Conservation (phyloP, 2,329 filamentous ascomycete genomes). For the Berkeleyomyces basicola region DNA sequence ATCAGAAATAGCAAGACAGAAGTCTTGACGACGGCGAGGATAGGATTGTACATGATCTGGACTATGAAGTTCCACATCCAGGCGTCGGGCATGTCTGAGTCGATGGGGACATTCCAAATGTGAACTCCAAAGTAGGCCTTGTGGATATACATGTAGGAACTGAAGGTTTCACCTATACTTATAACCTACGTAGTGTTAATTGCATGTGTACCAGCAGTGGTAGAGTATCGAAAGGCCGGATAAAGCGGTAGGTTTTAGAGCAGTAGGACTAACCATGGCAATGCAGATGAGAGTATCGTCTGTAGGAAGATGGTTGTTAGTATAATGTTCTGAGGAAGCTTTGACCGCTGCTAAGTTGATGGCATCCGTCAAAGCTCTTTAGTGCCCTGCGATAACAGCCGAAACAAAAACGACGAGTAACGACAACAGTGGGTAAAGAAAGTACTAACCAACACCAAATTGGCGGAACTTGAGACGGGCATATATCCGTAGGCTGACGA, state of each 20-base stretch:
- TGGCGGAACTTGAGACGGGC: conserved; percentile 19
- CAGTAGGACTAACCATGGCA: conserved; percentile 13
- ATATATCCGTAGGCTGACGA: conserved; percentile 18
- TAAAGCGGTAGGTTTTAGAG: too few species aligned
- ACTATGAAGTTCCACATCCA: conserved; percentile 23
- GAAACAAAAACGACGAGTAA: background rate
- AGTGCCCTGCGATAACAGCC: too few species aligned
- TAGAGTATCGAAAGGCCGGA: too few species aligned
- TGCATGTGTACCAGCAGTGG: too few species aligned
- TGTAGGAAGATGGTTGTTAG: conserved; percentile 1
- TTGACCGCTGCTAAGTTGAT: background rate
- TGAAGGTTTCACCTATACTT: conserved; percentile 6
- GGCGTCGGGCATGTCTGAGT: conserved; percentile 12
- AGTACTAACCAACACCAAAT: conserved; percentile 18
- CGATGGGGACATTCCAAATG: conserved; percentile 14
- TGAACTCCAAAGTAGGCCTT: conserved; percentile 20
- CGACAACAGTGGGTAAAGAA: background rate
- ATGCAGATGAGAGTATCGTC: conserved; percentile 19
- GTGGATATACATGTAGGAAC: conserved; percentile 18
- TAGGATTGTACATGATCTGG: conserved; percentile 28
- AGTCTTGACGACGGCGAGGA: conserved; percentile 28
- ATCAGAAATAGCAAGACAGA: conserved; percentile 31
- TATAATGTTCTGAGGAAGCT: background rate
- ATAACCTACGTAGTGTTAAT: background rate
- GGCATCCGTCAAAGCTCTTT: background rate